A percentile compares a stretch with the other conserved stretches of the same genome.
Evolutionary conservation across 1,284 basidiomycete genomes (phyloP).

Genomic region (Mycosarcoma mackinlayi): DNA sequence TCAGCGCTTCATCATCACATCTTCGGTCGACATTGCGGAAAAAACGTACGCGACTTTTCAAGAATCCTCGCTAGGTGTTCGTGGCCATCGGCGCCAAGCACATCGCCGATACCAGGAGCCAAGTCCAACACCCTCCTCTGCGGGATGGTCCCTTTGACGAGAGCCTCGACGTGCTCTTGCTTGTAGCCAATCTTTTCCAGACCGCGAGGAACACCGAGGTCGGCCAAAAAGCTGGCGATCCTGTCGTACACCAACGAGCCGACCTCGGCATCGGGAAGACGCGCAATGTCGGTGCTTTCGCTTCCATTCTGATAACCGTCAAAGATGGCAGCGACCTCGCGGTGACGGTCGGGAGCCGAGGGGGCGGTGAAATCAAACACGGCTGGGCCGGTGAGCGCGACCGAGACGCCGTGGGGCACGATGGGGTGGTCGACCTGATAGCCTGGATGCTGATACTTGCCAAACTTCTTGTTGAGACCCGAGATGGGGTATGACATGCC

Average conservation of each 20-base stretch:
- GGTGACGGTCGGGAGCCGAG: conserved; percentile 85
- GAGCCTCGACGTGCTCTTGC: conserved; percentile 67
- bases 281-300: conserved; percentile 67
- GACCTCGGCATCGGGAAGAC: conserved; percentile 83
- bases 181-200: conserved; percentile 85
- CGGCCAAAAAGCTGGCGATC: conserved; percentile 89
- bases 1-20: background rate
- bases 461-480: conserved; percentile 87
- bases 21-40: too few species aligned
- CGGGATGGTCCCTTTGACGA: conserved; percentile 87
- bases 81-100: conserved; percentile 73
- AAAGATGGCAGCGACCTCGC: conserved; percentile 88
- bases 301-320: conserved; percentile 68
- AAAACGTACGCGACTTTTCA: conserved; percentile 50
- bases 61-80: conserved; percentile 61
- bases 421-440: conserved; percentile 82
- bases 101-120: conserved; percentile 70
- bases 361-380: conserved; percentile 66
- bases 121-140: conserved; percentile 81
- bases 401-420: conserved; percentile 77
- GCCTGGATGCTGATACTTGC: conserved; percentile 72
- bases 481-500: conserved; percentile 61
- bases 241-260: conserved; percentile 86
- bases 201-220: conserved; percentile 86
- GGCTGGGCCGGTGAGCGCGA: conserved; percentile 50